Evolutionary conservation across 257 asterid genomes (phyloP), one percentile per base, ranked within the genome.

Genomic region (Parsonsia alboflavescens): DNA sequence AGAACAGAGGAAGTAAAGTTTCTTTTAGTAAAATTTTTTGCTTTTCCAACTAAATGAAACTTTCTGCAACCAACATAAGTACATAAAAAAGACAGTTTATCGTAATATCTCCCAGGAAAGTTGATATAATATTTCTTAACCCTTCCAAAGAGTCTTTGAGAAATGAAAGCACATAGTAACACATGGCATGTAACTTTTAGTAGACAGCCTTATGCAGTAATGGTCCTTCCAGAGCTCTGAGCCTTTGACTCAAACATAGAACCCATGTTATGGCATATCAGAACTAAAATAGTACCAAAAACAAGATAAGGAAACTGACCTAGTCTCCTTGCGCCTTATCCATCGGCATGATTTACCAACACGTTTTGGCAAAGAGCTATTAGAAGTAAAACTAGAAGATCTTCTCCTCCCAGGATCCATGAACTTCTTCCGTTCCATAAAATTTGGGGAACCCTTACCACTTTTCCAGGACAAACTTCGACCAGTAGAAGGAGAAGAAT

Each of bases 381-480:
- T 84, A 22, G 89, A 88, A 24, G 90, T 65, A 85, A 87, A 86
- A 79, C 83, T 83, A 72, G 88, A 79, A 78, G 58, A 71, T 65
- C 91, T 83, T 82, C 96, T 86, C 84, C 96, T 78, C 70, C 82
- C 76, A 15, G 89, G 76, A 53, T 89, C 96, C 62, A 74, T 36
- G 85, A 76, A 67, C 56, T 86, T 92, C 81, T 86, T 92, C 82
- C 82, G 85, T 65, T 89, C 90, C 65, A 80, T 77, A 70, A 84
- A 80, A 77, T 84, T 85, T 62, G 64, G 81, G 80, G 92, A 84
- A 75, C 82, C 87, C 86, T 85, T 88, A 30, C 76, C 82, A 78
- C 94, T 88, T 87, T 81, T 89, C 98, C 98, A 95, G 70, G 98
- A 90, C 87, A 95, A 85, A 82, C 90, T 88, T 82, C 94, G 74